Base-by-base conservation (phyloP, 2,329 filamentous ascomycete genomes). In the Teratosphaeriaceae sp. region DNA sequence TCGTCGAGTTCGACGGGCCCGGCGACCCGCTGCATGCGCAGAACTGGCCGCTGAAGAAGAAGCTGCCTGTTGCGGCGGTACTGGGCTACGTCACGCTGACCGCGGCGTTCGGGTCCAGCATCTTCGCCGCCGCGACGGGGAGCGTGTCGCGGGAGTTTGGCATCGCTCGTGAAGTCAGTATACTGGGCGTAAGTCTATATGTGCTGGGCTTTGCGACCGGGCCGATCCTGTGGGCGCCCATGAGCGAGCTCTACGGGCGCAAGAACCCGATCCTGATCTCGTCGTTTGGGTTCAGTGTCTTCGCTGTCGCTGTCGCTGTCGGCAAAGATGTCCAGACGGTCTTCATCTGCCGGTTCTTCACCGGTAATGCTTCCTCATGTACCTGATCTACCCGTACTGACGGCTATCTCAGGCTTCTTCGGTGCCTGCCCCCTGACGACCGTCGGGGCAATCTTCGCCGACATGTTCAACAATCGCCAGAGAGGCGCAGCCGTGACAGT, bases 11-110 rank as follows among this genome's bases (percentile, higher is more conserved):
- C 58, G 83, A 89, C 53, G 88, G 88, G 0, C 82, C 80, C 1
- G 75, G 88, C 50, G 88, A 95, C 57, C 88, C 88, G 2, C 59
- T 89, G 47, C 88, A 94, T 64, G 84, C 87, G 1, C 85, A 90
- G 67, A 95, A 94, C 61, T 95, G 88, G 88, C 75, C 84, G 0
- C 58, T 85, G 42, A 89, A 85, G 70, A 95, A 94, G 79, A 79
- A 76, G 56, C 38, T 88, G 29, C 54, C 76, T 3, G 85, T 82
- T 0, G 78, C 80, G 16, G 72, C 73, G 30, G 81, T 88, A 55
- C 69, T 89, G 31, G 84, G 80, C 13, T 88, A 80, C 56, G 86
- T 83, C 12, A 88, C 85, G 15, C 70, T 88, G 55, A 77, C 78
- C 2, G 70, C 83, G 0, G 76, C 84, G 3, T 89, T 89, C 57